Evolutionary conservation across 768 basidiomycete genomes (phyloP).

Genomic region (Phanerochaete carnosa): DNA sequence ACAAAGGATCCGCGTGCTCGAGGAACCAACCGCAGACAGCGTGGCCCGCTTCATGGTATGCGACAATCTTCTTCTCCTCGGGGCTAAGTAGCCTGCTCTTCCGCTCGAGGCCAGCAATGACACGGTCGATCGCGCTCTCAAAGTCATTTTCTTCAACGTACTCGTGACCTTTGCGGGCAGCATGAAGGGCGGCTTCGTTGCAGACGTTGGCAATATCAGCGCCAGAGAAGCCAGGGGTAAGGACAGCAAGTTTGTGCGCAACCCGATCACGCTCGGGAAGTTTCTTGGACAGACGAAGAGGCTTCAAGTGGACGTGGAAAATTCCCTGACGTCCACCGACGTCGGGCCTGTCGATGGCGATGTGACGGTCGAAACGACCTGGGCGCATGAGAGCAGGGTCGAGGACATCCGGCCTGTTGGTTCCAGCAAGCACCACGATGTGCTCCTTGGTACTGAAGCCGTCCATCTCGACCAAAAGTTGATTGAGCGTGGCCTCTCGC

Average conservation of each 20-base stretch:
- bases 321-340: constrained; percentile 92
- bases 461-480: constrained; percentile 98
- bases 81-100: constrained; percentile 91
- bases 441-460: constrained; percentile 98
- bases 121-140: constrained; percentile 96
- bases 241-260: constrained; percentile 90
- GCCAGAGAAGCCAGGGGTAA: constrained; percentile 97
- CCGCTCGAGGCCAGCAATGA: constrained; percentile 94
- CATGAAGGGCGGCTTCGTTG: constrained; percentile 95
- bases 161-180: constrained; percentile 82
- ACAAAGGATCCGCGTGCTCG: constrained; percentile 92
- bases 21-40: constrained; percentile 99
- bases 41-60: constrained; percentile 99
- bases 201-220: constrained; percentile 99
- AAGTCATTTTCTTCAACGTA: constrained; percentile 83
- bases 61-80: constrained; percentile 98
- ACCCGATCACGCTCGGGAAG: constrained; percentile 53
- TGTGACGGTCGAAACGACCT: constrained; percentile 96
- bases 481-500: constrained; percentile 95
- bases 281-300: constrained; percentile 63
- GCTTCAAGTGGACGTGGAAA: constrained; percentile 87
- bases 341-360: constrained; percentile 92
- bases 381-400: constrained; percentile 95
- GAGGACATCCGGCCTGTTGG: constrained; percentile 95
- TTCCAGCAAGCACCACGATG: constrained; percentile 94